Percentiles rank a stretch among this genome's conserved stretches.
These are phyloP conservation scores for Anisodus acutangulus DNA, from an alignment of 257 asterid genomes.

Conservation along the genomic window DNA sequence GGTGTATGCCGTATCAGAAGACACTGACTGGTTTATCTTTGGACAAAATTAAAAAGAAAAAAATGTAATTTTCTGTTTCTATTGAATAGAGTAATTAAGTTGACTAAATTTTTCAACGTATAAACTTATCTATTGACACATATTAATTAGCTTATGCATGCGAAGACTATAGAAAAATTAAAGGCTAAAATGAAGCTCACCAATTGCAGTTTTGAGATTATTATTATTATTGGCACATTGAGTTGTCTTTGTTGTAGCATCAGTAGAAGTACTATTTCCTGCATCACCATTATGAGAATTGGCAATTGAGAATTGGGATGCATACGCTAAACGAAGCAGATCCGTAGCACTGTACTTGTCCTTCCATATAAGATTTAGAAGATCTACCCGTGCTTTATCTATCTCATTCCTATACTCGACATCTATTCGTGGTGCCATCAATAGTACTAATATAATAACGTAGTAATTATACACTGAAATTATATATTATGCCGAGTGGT, in stretches of 20 bases:
- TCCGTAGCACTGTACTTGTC: conserved; percentile 63
- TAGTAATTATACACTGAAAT: not conserved
- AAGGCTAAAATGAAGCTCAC: conserved; percentile 50
- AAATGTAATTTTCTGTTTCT: not conserved
- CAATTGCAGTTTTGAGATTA: conserved; percentile 63
- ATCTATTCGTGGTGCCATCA: conserved; percentile 41
- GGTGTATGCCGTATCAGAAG: too few species aligned
- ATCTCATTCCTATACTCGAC: conserved; percentile 57
- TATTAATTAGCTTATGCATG: not conserved
- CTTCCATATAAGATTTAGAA: conserved; percentile 58
- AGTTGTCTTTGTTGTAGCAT: conserved; percentile 62
- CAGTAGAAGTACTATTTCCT: conserved; percentile 52
- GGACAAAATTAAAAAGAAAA: not conserved
- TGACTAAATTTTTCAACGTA: too few species aligned
- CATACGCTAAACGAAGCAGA: conserved; percentile 82
- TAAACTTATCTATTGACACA: too few species aligned
- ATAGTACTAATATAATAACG: not conserved
- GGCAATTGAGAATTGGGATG: not conserved
- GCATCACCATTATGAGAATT: conserved; percentile 46
- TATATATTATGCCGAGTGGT: not conserved
- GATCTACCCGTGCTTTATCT: conserved; percentile 56
- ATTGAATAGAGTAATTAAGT: not conserved
- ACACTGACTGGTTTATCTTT: not conserved
- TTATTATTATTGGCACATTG: conserved; percentile 55
- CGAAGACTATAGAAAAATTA: too few species aligned